phyloP scores from a whole-genome alignment of 2,329 filamentous ascomycete species.

The Fusarium miscanthi region DNA sequence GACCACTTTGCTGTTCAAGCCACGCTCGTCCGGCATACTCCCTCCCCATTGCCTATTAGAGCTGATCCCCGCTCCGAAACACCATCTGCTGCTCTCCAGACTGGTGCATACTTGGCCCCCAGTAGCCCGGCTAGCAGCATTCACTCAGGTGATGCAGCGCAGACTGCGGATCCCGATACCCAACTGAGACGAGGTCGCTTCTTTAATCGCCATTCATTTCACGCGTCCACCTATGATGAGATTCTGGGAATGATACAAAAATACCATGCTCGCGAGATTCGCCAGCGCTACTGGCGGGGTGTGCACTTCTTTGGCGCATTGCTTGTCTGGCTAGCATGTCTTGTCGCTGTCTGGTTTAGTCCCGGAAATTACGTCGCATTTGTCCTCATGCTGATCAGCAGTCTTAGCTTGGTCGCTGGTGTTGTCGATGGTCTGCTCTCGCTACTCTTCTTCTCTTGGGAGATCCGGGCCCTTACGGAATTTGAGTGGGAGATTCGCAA shows the following conservation, averaged over 20 bases:
- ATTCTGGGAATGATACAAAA: conserved; percentile 76
- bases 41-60: conserved; percentile 35
- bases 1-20: conserved; percentile 95
- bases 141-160: conserved; percentile 32
- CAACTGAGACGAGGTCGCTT: conserved; percentile 48
- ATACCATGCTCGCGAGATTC: conserved; percentile 77
- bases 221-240: conserved; percentile 48
- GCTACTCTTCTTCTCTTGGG: conserved; percentile 85
- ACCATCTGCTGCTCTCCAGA: conserved; percentile 41
- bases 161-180: conserved; percentile 44
- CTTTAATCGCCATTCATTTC: conserved; percentile 30
- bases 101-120: conserved; percentile 43
- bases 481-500: conserved; percentile 93
- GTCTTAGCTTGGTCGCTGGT: conserved; percentile 79
- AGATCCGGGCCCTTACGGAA: conserved; percentile 85
- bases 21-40: conserved; percentile 68
- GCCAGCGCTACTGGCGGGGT: conserved; percentile 77
- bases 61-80: conserved; percentile 30
- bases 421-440: conserved; percentile 88
- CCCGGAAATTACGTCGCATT: conserved; percentile 82
- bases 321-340: conserved; percentile 75
- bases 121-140: conserved; percentile 41
- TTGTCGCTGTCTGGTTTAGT: conserved; percentile 88
- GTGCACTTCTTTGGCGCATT: conserved; percentile 78
- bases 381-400: conserved; percentile 81